Conservation (phyloP, 331 rosid species). For the Rhamnella rubrinervis region DNA sequence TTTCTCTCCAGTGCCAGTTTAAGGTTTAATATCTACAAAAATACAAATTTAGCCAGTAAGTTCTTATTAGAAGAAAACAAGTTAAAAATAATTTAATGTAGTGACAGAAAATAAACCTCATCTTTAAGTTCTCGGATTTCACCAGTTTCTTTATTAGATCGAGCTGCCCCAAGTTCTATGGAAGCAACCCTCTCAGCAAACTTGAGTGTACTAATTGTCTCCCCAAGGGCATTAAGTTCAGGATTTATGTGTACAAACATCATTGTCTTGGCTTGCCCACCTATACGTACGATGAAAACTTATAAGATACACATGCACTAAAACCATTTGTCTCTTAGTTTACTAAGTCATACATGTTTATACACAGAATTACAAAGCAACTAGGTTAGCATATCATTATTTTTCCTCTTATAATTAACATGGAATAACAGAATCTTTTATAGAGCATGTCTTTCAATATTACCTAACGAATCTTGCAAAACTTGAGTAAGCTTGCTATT, state of each 20-base stretch:
- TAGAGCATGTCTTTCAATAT: background rate
- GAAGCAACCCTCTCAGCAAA: slow-evolving; percentile 97
- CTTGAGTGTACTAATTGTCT: slow-evolving; percentile 96
- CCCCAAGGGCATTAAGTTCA: slow-evolving; percentile 82
- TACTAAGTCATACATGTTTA: too few species aligned
- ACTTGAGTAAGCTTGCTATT: slow-evolving; percentile 99
- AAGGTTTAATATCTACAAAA: slow-evolving; percentile 64
- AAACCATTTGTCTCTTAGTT: background rate
- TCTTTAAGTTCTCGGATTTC: slow-evolving; percentile 88
- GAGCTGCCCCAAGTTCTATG: slow-evolving; percentile 95
- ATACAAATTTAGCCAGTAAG: background rate
- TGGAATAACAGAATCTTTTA: background rate
- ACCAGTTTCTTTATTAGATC: slow-evolving; percentile 83
- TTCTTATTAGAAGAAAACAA: background rate
- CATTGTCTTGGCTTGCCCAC: slow-evolving; percentile 98
- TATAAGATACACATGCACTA: background rate
- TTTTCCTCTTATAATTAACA: too few species aligned
- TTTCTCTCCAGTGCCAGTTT: slow-evolving; percentile 74
- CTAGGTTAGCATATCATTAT: too few species aligned
- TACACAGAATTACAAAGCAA: too few species aligned
- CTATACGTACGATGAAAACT: slow-evolving; percentile 30
- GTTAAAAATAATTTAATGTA: slow-evolving; percentile 13
- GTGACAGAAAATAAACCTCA: slow-evolving; percentile 54
- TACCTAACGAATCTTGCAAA: slow-evolving; percentile 96
- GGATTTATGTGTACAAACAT: slow-evolving; percentile 99